A percentile compares a stretch with the other conserved stretches of the same genome.
These are phyloP conservation scores for Dictyostelium firmibasis DNA, from an alignment of 78 protist genomes.

Conservation along the genomic window DNA sequence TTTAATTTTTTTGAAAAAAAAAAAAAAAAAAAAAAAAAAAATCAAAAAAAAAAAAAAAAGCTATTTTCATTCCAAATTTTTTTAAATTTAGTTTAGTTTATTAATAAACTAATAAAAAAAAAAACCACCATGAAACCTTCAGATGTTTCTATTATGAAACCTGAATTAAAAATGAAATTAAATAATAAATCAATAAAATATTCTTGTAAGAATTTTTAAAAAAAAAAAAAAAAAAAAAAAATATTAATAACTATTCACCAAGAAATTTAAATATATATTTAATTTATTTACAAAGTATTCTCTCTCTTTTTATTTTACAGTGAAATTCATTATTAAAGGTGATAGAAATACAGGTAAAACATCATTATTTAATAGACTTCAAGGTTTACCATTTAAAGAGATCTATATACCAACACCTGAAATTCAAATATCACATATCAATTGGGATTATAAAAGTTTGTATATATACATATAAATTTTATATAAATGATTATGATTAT, in stretches of 20 bases:
- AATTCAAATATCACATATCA: conserved; percentile 68
- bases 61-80: too few species aligned
- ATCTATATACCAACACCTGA: conserved; percentile 72
- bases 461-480: too few species aligned
- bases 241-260: not conserved
- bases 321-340: conserved; percentile 71
- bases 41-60: too few species aligned
- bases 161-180: conserved; percentile 59
- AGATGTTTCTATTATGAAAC: conserved; percentile 49
- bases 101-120: too few species aligned
- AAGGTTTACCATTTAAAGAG: conserved; percentile 36
- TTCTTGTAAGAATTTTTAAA: conserved; percentile 16
- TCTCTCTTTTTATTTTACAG: not conserved
- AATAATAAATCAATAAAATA: conserved; percentile 61
- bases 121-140: not conserved
- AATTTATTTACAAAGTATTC: not conserved
- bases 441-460: conserved; percentile 80
- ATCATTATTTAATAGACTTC: conserved; percentile 51
- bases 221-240: not conserved
- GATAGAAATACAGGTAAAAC: conserved; percentile 83
- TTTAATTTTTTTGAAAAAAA: too few species aligned
- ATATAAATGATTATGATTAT: too few species aligned
- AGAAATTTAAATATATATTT: not conserved
- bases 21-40: too few species aligned
- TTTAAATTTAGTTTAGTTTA: too few species aligned